Evolutionary conservation across 352 stramenopile genomes (phyloP), one percentile per base, ranked within the genome.

Genomic region (Pythium pectinolyticum): DNA sequence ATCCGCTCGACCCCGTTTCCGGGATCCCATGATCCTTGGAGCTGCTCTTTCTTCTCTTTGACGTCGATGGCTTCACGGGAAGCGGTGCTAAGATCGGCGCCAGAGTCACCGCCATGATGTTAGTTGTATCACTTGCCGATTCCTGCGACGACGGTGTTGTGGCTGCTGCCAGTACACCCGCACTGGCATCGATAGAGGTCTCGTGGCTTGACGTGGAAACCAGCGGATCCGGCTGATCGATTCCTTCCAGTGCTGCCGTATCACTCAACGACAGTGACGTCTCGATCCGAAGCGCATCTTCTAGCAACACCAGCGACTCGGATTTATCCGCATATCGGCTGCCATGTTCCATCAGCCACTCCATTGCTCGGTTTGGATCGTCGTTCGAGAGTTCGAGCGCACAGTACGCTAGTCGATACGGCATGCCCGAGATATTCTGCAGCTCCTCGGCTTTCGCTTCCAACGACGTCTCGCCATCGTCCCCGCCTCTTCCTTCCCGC

Each of bases 271-370:
- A 67, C 6, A 80, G 60, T 3, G 67, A 71, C 40, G 65, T 81
- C 24, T 83, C 76, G 7, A 74, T 73, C 15, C 66, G 73, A 53
- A 92, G 86, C 0, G 66, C 49, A 27, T 92, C 84, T 0, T 51
- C 66, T 20, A 92, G 51, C 12, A 88, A 30, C 11, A 72, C 35
- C 19, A 92, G 27, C 2, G 57, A 73, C n/a, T 88, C 78, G 24
- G 67, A 57, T 45, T 78, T 83, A 17, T 90, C 74, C 0, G 73
- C 50, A 51, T 90, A 94, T 9, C 73, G 78, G 8, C 43, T 68
- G 14, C 87, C 87, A 27, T 93, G 78, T 55, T 96, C 87, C 75
- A 96, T 92, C 10, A 96, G 62, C 87, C 87, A 96, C 68, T 94
- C 87, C 83, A 94, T 92, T 1, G 87, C 82, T 28, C 83, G 81